Conservation (phyloP, 345 rosid species). For the Jatropha curcas region DNA sequence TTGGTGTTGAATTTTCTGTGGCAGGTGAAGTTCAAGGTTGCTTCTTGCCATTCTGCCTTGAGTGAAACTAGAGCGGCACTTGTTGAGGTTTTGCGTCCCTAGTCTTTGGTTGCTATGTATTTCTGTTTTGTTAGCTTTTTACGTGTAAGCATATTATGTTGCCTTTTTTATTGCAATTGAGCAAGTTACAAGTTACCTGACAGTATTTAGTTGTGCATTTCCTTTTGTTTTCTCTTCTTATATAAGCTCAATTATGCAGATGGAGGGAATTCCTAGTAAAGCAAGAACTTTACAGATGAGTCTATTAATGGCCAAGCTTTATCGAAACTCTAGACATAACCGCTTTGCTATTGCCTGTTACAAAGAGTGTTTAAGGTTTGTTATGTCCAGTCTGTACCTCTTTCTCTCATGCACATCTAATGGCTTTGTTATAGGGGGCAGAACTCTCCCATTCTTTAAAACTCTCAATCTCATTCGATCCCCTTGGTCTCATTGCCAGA, state of each 20-base stretch:
- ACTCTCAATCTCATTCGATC: neutral
- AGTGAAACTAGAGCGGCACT: slow-evolving; percentile 77
- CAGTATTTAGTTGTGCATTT: neutral
- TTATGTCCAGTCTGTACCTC: neutral
- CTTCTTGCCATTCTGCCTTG: slow-evolving; percentile 77
- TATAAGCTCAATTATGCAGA: slow-evolving; percentile 42
- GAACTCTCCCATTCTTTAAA: neutral
- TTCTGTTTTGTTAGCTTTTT: neutral
- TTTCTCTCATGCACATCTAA: no score
- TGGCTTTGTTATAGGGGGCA: neutral
- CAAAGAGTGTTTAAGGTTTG: slow-evolving; percentile 88
- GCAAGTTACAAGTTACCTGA: neutral
- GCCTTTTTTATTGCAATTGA: neutral
- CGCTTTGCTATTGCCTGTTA: slow-evolving; percentile 89
- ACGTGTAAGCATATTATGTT: no score
- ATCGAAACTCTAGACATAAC: slow-evolving; percentile 71
- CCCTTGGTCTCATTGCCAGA: neutral
- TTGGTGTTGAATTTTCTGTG: slow-evolving; percentile 1
- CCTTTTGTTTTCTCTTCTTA: neutral
- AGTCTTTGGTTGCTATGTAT: slow-evolving; percentile 9
- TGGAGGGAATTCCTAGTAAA: slow-evolving; percentile 92
- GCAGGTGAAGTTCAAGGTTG: slow-evolving; percentile 93
- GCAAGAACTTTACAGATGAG: slow-evolving; percentile 91
- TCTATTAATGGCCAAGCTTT: slow-evolving; percentile 91
- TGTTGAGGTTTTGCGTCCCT: slow-evolving; percentile 58